Evolutionary conservation across 352 stramenopile species (phyloP), one percentile per base, ranked within the genome.

Genomic region (Phytophthora capsici): DNA sequence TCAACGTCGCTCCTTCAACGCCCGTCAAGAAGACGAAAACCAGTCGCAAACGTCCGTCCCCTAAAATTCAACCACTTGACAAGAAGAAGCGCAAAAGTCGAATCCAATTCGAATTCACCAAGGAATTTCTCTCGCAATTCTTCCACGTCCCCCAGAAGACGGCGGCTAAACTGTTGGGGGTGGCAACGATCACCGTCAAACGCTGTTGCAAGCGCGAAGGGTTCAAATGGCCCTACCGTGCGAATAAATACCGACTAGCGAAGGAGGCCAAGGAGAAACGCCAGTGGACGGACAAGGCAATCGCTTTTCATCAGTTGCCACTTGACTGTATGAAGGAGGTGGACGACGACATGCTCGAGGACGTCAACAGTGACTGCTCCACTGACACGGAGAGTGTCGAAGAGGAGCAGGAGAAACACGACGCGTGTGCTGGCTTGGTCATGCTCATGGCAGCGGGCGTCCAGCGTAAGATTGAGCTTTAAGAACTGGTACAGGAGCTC

Each of bases 51-150:
- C 57, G 48, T 19, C 6, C 38, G n/a, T 14, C 32, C 6, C 46
- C 48, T 19, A 55, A 52, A 49, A 54, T 47, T 10, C 13, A 53
- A n/a, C 19, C 32, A 4, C 34, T 48, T 16, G 46, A 58, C n/a
- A 52, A 40, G n/a, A 69, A 62, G 20, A 47, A 34, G 26, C 61
- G 61, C 53, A 69, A 69, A 38, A 69, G 61, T 59, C 61, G 61
- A 25, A 37, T 37, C n/a, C 17, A 63, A 13, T 54, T 56, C 32
- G 40, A 63, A 46, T 69, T 69, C 9, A 34, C 43, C 19, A 22
- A 40, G 4, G 30, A 43, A 1, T 55, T 47, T 13, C 47, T 69
- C 4, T 60, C 61, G 14, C 61, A 44, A 30, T 63, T 36, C 13
- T 69, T 59, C 41, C 61, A 69, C 38, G 63, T 69, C 40, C 40